These are phyloP conservation scores for Coemansia guatemalensis DNA, from an alignment of 192 early-diverging fungal genomes.

Conservation along the genomic window DNA sequence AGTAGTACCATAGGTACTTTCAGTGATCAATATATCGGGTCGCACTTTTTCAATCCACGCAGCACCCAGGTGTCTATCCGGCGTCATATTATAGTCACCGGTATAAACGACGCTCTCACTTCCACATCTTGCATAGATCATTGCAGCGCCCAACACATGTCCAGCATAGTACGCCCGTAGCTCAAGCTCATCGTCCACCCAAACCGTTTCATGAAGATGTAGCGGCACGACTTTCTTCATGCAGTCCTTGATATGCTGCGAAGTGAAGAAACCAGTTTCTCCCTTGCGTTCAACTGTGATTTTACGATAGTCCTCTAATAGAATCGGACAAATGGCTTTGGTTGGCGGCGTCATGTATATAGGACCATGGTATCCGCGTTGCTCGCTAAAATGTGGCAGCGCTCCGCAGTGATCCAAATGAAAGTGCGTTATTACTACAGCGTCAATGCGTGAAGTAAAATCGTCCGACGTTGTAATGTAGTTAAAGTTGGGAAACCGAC, in stretches of 20 bases:
- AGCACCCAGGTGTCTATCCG: constrained; percentile 87
- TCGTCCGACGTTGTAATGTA: constrained; percentile 83
- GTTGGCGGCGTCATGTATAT: constrained; percentile 99
- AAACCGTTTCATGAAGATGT: constrained; percentile 80
- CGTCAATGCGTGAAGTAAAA: constrained; percentile 83
- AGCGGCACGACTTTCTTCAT: constrained; percentile 93
- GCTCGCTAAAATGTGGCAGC: constrained; percentile 93
- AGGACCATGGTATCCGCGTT: constrained; percentile 91
- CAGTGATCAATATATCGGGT: constrained; percentile 93
- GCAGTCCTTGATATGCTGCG: constrained; percentile 85
- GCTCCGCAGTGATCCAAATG: constrained; percentile 99
- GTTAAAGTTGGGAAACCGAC: constrained; percentile 93
- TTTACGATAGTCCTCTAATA: constrained; percentile 93
- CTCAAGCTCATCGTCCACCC: constrained; percentile 81
- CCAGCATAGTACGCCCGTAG: constrained; percentile 94
- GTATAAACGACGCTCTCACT: constrained; percentile 81
- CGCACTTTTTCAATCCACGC: constrained; percentile 95
- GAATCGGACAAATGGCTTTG: constrained; percentile 89
- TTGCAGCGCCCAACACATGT: constrained; percentile 96
- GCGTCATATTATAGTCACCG: constrained; percentile 90
- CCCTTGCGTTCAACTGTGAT: constrained; percentile 87
- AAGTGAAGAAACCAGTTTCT: constrained; percentile 88
- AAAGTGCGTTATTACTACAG: constrained; percentile 94
- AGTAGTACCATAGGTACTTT: constrained; percentile 95
- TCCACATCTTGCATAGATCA: constrained; percentile 82